Conservation (phyloP, 169 alveolate species). For the Blepharisma undulans region DNA sequence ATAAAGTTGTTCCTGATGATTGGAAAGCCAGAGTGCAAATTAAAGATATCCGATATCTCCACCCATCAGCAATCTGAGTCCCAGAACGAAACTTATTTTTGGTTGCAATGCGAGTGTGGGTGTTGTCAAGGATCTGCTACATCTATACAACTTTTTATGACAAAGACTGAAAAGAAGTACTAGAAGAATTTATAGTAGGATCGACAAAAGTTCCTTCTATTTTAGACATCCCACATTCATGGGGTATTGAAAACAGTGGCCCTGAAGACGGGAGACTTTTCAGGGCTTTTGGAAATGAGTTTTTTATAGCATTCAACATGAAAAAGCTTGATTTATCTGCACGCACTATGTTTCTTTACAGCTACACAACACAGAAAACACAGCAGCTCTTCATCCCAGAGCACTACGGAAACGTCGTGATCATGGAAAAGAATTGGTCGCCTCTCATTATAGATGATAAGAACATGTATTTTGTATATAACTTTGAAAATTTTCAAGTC, state of each 20-base stretch:
- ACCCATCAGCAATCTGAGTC: background rate
- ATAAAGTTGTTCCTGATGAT: background rate
- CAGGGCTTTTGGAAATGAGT: background rate
- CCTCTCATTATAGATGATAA: background rate
- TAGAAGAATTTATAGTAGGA: background rate
- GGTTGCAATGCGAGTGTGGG: background rate
- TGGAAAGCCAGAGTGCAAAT: background rate
- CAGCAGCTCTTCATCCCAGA: background rate
- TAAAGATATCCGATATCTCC: background rate
- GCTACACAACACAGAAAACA: background rate
- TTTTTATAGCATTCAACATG: background rate
- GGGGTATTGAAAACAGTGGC: background rate
- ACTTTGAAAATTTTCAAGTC: background rate
- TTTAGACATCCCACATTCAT: background rate
- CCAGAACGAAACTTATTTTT: background rate
- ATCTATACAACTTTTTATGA: background rate
- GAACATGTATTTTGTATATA: background rate
- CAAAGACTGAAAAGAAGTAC: background rate
- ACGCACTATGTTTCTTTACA: background rate
- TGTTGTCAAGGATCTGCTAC: background rate
- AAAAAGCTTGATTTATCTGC: background rate
- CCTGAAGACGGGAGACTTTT: background rate
- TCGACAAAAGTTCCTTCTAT: background rate
- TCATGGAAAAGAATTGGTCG: background rate
- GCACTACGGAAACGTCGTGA: background rate